Conservation (phyloP, 1,284 basidiomycete species). For the Phellinidium pouzarii region DNA sequence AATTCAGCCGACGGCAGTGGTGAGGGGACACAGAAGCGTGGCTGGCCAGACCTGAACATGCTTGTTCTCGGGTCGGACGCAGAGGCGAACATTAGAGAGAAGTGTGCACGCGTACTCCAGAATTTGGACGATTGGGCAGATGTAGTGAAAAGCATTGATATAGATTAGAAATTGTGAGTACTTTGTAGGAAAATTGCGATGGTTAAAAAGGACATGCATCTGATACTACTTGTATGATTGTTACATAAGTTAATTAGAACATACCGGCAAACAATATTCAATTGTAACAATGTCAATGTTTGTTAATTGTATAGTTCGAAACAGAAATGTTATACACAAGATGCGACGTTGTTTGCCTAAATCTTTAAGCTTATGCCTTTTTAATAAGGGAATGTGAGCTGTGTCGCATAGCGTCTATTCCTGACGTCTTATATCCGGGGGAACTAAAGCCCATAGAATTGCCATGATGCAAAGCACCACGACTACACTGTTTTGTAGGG, state of each 20-base stretch:
- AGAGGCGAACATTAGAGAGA: constrained; percentile 17
- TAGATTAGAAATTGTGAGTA: not conserved
- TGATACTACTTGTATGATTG: too few relatives aligned
- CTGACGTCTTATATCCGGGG: not conserved
- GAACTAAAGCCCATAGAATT: constrained; percentile 1
- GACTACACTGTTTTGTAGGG: not conserved
- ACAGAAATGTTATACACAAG: too few relatives aligned
- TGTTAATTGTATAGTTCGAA: too few relatives aligned
- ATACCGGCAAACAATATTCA: too few relatives aligned
- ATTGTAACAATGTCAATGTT: too few relatives aligned
- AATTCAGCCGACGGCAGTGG: not conserved
- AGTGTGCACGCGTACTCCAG: constrained; percentile 13
- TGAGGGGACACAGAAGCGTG: not conserved
- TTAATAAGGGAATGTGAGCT: not conserved
- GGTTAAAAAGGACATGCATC: too few relatives aligned
- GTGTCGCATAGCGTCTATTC: not conserved
- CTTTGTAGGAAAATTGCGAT: too few relatives aligned
- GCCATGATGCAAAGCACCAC: constrained; percentile 2
- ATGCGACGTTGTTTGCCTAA: too few relatives aligned
- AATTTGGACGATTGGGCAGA: constrained; percentile 19
- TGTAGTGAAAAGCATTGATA: constrained; percentile 15
- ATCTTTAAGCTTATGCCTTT: too few relatives aligned
- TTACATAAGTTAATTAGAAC: too few relatives aligned
- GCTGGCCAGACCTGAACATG: constrained; percentile 15
- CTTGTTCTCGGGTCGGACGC: constrained; percentile 20